These are phyloP conservation scores for Geotrichum armillariae DNA, from an alignment of 1,139 yeast genomes.

Conservation along the genomic window DNA sequence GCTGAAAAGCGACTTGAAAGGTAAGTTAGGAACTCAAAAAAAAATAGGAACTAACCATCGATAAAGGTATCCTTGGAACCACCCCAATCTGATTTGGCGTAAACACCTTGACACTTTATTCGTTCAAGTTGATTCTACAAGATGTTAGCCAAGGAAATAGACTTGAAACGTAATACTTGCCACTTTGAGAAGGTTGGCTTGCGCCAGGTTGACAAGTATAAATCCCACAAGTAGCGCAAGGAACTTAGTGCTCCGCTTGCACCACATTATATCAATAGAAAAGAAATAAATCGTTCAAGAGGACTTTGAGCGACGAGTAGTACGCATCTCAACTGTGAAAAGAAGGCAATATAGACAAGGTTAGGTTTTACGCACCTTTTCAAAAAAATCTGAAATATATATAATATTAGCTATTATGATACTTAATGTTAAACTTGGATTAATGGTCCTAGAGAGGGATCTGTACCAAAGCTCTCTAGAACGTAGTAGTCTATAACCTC, in stretches of 20 bases:
- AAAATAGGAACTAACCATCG: constrained; percentile 21
- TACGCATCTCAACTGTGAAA: too few relatives aligned
- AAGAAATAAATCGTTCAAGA: too few relatives aligned
- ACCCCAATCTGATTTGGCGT: constrained; percentile 84
- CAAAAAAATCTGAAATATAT: too few relatives aligned
- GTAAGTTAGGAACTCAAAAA: background rate
- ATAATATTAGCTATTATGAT: too few relatives aligned
- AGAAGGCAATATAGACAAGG: too few relatives aligned
- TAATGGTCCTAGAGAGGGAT: background rate
- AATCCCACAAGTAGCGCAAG: constrained; percentile 9
- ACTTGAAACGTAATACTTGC: constrained; percentile 20
- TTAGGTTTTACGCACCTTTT: too few relatives aligned
- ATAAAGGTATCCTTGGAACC: constrained; percentile 51
- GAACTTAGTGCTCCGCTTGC: background rate
- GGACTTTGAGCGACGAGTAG: too few relatives aligned
- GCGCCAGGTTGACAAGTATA: constrained; percentile 6
- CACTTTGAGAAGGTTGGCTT: constrained; percentile 24
- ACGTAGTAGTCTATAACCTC: background rate
- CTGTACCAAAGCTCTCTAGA: background rate
- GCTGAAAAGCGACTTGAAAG: constrained; percentile 4
- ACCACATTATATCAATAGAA: too few relatives aligned
- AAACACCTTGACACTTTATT: constrained; percentile 87
- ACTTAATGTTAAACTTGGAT: constrained; percentile 5
- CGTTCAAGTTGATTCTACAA: constrained; percentile 29
- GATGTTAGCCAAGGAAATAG: background rate